phyloP scores from a whole-genome alignment of 768 basidiomycete species.

The Tricholoma sp. region DNA sequence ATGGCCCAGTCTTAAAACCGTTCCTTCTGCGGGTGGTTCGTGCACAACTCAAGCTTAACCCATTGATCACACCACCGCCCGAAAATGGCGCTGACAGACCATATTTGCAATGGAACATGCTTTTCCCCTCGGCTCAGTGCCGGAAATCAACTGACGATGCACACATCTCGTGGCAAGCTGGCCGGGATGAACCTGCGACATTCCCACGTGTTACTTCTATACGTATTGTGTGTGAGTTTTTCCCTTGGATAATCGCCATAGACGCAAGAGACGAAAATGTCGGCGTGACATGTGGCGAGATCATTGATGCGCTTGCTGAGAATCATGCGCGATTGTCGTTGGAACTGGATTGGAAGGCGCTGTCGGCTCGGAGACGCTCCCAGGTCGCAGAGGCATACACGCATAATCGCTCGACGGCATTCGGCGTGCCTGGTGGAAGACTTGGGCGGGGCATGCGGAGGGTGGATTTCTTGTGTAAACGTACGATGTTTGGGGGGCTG shows the following conservation, averaged over 20 bases:
- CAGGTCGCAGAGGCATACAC: conserved; percentile 49
- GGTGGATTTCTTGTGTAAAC: conserved; percentile 58
- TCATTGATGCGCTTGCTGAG: conserved; percentile 49
- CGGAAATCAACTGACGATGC: conserved; percentile 49
- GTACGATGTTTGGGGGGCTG: conserved; percentile 64
- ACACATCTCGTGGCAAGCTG: conserved; percentile 61
- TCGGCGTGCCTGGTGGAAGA: conserved; percentile 64
- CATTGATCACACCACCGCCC: conserved; percentile 46
- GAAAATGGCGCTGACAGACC: conserved; percentile 36
- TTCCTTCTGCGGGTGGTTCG: conserved; percentile 47
- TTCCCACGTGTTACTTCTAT: conserved; percentile 53
- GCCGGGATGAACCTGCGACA: conserved; percentile 61
- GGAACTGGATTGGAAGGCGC: conserved; percentile 46
- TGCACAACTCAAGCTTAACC: conserved; percentile 51
- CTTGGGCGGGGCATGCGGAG: conserved; percentile 60
- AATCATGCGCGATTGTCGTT: conserved; percentile 47
- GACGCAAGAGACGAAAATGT: conserved; percentile 35
- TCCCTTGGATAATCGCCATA: conserved; percentile 55
- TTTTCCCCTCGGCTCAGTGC: conserved; percentile 55
- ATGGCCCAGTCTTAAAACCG: conserved; percentile 68
- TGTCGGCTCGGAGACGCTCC: conserved; percentile 31
- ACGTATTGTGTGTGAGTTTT: conserved; percentile 44
- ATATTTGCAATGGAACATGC: conserved; percentile 72
- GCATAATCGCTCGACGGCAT: conserved; percentile 60
- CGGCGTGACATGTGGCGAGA: conserved; percentile 66